phyloP scores from a whole-genome alignment of 371 early-diverging fungal species.

The Syncephalastrum sp. region DNA sequence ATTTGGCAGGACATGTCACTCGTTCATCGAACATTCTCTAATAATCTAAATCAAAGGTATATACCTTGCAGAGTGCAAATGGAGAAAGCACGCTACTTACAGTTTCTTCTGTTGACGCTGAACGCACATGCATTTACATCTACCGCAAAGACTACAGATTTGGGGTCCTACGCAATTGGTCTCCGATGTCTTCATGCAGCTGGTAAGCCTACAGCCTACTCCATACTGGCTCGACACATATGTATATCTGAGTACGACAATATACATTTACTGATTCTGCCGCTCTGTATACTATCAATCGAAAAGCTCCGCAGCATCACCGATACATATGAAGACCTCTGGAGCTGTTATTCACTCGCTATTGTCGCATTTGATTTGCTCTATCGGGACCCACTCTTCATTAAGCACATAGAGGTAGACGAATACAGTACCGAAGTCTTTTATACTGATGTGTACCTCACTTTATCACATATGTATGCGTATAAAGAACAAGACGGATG shows the following conservation, averaged over 20 bases:
- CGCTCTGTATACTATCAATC: neutral
- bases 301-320: neutral
- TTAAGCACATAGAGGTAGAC: constrained; percentile 22
- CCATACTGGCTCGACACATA: neutral
- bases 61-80: neutral
- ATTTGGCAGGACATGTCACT: constrained; percentile 3
- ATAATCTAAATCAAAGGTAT: constrained; percentile 18
- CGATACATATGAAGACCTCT: constrained; percentile 16
- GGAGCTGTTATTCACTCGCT: constrained; percentile 13
- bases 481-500: no score
- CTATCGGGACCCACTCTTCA: constrained; percentile 22
- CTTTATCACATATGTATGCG: no score
- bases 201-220: constrained; percentile 23
- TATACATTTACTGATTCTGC: no score
- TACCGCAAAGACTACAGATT: constrained; percentile 17
- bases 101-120: no score
- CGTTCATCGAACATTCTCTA: constrained; percentile 8
- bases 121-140: no score
- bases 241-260: constrained; percentile 7
- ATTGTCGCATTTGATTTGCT: constrained; percentile 24
- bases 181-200: constrained; percentile 26
- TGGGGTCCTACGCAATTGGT: constrained; percentile 43
- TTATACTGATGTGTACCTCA: no score
- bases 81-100: neutral
- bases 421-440: neutral